Base-by-base conservation (phyloP, 441 rosid genomes). In the Euphorbia corollata region DNA sequence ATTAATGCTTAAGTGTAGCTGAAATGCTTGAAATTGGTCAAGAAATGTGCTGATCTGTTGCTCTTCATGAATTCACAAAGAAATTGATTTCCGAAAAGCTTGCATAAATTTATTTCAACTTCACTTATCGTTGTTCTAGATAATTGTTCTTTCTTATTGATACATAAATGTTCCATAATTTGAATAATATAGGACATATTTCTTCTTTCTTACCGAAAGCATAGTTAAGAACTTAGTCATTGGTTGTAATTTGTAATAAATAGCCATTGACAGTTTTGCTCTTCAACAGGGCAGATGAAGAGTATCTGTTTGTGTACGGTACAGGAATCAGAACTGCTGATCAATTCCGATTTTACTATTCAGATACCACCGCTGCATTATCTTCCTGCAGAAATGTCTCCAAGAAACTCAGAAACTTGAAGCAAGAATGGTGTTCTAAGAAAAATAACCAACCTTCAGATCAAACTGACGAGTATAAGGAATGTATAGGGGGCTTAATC, bases 401-500 rank as follows among this genome's bases (percentile, higher is more conserved):
- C 7, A 50, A 56, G 11, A 65, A 74, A 53, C 73, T 92, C 60
- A 75, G 67, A 72, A 78, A 74, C 41, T 67, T 80, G 74, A 84
- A 80, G 62, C 74, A 66, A 59, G 78, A 68, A 6, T 77, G 76
- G 70, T 65, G 34, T 61, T 63, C 75, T 16, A 62, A 63, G 70
- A 71, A 43, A 54, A 61, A 47, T 65, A 65, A 62, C 34, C 56
- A 71, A 30, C 71, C 64, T 59, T 71, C 65, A n/a, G 67, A 36
- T 18, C 15, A 7, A 20, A n/a, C 59, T 22, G 66, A 41, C 45
- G 73, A 24, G 2, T 69, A 13, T 19, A 80, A 68, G 51, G 86
- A 84, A 76, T 75, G 81, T 27, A 61, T 88, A 36, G 98, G 97
- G 72, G 91, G 98, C 47, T 84, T 88, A 67, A 79, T 87, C 30